phyloP scores from a whole-genome alignment of 352 stramenopile species.

The Globisporangium paddicum region DNA sequence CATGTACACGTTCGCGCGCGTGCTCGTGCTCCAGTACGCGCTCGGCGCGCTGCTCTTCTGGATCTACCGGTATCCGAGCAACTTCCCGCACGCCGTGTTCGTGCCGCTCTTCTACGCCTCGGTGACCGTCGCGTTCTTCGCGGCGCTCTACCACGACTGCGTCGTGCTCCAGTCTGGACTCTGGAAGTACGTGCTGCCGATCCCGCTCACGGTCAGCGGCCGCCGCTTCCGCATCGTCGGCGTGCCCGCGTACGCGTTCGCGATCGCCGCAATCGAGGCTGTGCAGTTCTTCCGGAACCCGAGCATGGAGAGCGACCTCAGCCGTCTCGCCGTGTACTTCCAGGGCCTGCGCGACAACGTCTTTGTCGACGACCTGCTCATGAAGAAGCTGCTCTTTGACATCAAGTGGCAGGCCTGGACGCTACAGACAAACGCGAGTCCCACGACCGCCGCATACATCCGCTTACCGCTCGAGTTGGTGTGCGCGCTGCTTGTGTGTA shows the following conservation, averaged over 20 bases:
- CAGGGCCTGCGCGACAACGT: constrained; percentile 18
- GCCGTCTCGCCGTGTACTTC: constrained; percentile 34
- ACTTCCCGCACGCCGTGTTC: constrained; percentile 51
- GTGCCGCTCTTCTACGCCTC: constrained; percentile 51
- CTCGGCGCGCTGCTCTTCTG: constrained; percentile 43
- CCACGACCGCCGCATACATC: constrained; percentile 25
- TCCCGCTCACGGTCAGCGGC: constrained; percentile 52
- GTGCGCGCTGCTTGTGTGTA: constrained; percentile 41
- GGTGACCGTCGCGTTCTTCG: constrained; percentile 26
- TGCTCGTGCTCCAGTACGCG: constrained; percentile 53
- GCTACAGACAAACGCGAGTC: constrained; percentile 16
- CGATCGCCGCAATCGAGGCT: constrained; percentile 46
- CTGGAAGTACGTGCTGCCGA: constrained; percentile 63
- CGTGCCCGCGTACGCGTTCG: constrained; percentile 60
- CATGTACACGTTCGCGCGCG: constrained; percentile 66
- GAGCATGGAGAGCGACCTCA: constrained; percentile 35
- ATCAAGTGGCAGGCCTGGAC: constrained; percentile 28
- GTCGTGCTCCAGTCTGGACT: constrained; percentile 21
- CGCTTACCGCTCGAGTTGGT: constrained; percentile 42
- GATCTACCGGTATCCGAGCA: constrained; percentile 48
- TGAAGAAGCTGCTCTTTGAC: constrained; percentile 26
- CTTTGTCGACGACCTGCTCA: constrained; percentile 23
- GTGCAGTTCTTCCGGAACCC: constrained; percentile 42
- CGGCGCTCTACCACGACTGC: constrained; percentile 42
- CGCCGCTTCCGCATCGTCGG: constrained; percentile 51